Conservation (phyloP, 345 rosid species). For the Zanthoxylum bungeanum region DNA sequence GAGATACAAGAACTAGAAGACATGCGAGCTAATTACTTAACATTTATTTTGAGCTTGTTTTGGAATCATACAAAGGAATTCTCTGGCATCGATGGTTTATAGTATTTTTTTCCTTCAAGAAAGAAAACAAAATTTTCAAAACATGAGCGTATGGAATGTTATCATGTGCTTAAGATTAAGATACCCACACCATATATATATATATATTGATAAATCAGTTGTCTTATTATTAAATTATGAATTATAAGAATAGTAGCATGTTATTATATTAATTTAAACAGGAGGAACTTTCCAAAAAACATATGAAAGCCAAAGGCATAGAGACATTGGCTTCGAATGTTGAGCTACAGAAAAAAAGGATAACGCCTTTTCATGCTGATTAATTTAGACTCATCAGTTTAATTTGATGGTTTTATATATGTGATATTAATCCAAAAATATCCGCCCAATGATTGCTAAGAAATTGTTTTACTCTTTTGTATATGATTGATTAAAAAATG, state of each 20-base stretch:
- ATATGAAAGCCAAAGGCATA: slow-evolving; percentile 34
- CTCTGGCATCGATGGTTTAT: slow-evolving; percentile 35
- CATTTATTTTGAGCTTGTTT: slow-evolving; percentile 20
- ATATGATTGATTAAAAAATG: neutral
- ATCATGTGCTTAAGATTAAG: slow-evolving; percentile 47
- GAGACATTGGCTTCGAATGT: slow-evolving; percentile 39
- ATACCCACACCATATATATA: no score
- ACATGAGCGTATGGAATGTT: slow-evolving; percentile 42
- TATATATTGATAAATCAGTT: neutral
- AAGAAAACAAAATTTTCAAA: slow-evolving; percentile 34
- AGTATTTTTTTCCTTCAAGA: slow-evolving; percentile 26
- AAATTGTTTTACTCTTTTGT: slow-evolving; percentile 1
- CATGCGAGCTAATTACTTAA: slow-evolving; percentile 31
- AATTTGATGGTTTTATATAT: neutral
- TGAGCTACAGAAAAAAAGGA: slow-evolving; percentile 26
- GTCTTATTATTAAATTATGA: neutral
- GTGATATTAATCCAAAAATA: neutral
- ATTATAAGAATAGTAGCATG: slow-evolving; percentile 6
- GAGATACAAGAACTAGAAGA: slow-evolving; percentile 61
- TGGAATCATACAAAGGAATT: slow-evolving; percentile 42
- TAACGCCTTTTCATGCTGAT: slow-evolving; percentile 5
- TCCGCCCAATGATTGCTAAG: slow-evolving; percentile 19
- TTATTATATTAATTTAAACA: slow-evolving; percentile 3
- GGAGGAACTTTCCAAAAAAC: slow-evolving; percentile 32
- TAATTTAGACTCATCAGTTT: slow-evolving; percentile 11